Base-by-base conservation (phyloP, 106 monocot genomes). In the Allium cepa region DNA sequence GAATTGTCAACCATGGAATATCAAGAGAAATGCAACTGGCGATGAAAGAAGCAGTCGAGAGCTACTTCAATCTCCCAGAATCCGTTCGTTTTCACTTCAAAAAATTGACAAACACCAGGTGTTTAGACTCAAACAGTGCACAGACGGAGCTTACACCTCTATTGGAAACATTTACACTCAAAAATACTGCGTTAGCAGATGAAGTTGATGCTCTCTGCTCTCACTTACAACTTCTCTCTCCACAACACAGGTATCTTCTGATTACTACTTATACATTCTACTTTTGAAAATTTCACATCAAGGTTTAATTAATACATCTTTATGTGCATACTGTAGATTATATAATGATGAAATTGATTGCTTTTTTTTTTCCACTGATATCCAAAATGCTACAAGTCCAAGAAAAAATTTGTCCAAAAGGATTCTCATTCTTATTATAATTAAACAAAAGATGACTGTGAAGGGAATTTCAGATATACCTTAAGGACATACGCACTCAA, bases 201-300 rank as follows among this genome's bases (percentile, higher is more conserved):
- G 81, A 78, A 53, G 81, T 85, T 17, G 78, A 76, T 48, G 81
- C 68, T 51, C 81, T 85, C 74, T 85, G 81, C 81, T 49, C 75
- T 55, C 53, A 45, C 3, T 36, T 36, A 36, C 36, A 36, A 36
- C 36, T 36, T 4, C 36, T 36, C 4, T 36, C 36, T 36, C 36
- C 36, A 36, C 36, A 36, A 2, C 36, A 36, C 36, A 36, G 36
- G 36, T 36, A 0, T 36, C 36, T 36, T 36, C 36, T 36, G 3
- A 36, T 5, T 36, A 36, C 36, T 4, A 36, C 36, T 0, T 36
- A 36, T 36, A 5, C 5, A 36, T 36, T 36, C 36, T 2, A 36
- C 36, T 36, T 1, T 5, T 4, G 36, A 36, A 36, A 36, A 36
- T 36, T 22, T 22, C 22, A 22, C 22, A 22, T 22, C 22, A 22